A percentile compares a stretch with the other conserved stretches of the same genome.
Conservation (phyloP, 83 land plant species). For the Picea mariana region DNA sequence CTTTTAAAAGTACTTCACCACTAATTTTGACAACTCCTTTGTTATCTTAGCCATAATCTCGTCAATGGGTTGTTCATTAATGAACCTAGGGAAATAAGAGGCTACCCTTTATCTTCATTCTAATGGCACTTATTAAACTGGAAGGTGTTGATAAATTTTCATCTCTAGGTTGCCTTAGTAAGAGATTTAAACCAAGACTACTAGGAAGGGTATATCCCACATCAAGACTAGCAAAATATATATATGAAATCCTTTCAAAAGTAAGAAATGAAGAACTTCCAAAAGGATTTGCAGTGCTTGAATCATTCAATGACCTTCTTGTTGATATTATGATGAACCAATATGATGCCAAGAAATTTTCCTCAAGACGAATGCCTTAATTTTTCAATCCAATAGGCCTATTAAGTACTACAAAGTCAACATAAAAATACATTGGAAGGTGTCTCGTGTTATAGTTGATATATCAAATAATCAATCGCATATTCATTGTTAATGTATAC, state of each 20-base stretch:
- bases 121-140: no score
- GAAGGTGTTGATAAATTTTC: no score
- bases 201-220: constrained; percentile 57
- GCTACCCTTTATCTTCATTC: no score
- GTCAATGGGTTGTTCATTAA: no score
- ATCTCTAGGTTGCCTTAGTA: constrained; percentile 75
- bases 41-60: no score
- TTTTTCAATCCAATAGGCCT: constrained; percentile 10
- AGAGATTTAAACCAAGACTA: constrained; percentile 75
- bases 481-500: constrained; percentile 44
- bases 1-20: no score
- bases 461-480: constrained; percentile 45
- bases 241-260: constrained; percentile 53
- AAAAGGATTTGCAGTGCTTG: constrained; percentile 55
- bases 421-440: constrained; percentile 39
- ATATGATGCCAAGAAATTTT: constrained; percentile 68
- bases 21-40: no score
- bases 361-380: constrained; percentile 62
- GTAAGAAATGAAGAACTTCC: constrained; percentile 63
- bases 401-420: constrained; percentile 48
- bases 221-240: constrained; percentile 51
- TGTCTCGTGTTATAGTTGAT: constrained; percentile 16
- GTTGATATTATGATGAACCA: constrained; percentile 58
- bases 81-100: no score
- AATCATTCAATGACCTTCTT: constrained; percentile 66